phyloP scores from a whole-genome alignment of 176 grass and related monocot species.

The Raddia distichophylla region DNA sequence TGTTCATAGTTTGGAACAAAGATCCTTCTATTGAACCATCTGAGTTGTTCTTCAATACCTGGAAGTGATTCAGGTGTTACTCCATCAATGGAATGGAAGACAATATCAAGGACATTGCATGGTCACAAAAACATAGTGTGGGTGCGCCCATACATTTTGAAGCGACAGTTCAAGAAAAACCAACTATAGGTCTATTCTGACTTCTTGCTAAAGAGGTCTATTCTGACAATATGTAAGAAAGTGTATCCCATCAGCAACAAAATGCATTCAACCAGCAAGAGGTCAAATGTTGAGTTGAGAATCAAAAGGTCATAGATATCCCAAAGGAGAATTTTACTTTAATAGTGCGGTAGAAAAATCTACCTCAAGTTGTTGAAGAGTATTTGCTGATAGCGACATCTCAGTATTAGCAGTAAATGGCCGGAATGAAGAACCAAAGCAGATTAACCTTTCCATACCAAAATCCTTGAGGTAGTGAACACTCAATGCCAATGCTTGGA shows the following conservation, averaged over 20 bases:
- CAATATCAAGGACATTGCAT: conserved; percentile 15
- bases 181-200: neutral
- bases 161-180: neutral
- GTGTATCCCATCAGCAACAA: neutral
- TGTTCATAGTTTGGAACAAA: conserved; percentile 86
- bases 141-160: neutral
- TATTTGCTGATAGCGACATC: conserved; percentile 88
- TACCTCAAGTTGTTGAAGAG: conserved; percentile 97
- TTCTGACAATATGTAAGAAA: conserved; percentile 11
- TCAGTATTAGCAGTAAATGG: conserved; percentile 65
- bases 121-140: neutral
- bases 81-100: conserved; percentile 27
- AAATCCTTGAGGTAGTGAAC: conserved; percentile 75
- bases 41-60: conserved; percentile 88
- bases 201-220: neutral
- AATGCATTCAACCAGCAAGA: neutral
- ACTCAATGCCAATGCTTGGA: conserved; percentile 78
- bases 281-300: neutral
- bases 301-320: neutral
- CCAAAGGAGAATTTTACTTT: neutral
- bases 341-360: conserved; percentile 1
- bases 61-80: conserved; percentile 43
- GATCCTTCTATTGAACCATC: conserved; percentile 84
- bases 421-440: conserved; percentile 78
- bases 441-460: conserved; percentile 81